Percentiles rank a stretch among this genome's conserved stretches.
Evolutionary conservation across 2,329 filamentous ascomycete species (phyloP).

Genomic region (Exophiala sideris): DNA sequence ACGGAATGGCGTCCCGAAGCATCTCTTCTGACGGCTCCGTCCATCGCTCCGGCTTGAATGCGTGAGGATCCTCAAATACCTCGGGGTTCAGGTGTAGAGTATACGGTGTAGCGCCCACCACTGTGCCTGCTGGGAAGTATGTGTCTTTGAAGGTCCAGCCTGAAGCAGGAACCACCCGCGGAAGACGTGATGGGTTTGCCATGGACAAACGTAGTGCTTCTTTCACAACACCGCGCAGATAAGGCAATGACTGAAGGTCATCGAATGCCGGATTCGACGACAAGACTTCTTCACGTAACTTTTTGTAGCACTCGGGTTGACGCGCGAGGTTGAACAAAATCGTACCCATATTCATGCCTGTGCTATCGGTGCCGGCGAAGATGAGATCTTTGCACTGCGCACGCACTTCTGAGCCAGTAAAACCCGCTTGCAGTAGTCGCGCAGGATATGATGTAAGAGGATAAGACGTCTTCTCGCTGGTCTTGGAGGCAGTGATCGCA

Average conservation of each 20-base stretch:
- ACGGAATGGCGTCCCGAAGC: constrained; percentile 46
- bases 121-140: constrained; percentile 43
- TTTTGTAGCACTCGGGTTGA: constrained; percentile 39
- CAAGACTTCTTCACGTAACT: constrained; percentile 19
- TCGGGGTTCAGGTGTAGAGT: constrained; percentile 47
- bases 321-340: constrained; percentile 47
- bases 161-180: constrained; percentile 44
- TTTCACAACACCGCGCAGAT: constrained; percentile 49
- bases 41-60: constrained; percentile 52
- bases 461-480: constrained; percentile 13
- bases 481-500: constrained; percentile 8
- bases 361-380: constrained; percentile 55
- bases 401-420: constrained; percentile 22
- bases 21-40: constrained; percentile 39
- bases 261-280: constrained; percentile 21
- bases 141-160: constrained; percentile 38
- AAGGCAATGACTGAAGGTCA: constrained; percentile 40
- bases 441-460: constrained; percentile 25
- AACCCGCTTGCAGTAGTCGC: constrained; percentile 25
- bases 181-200: constrained; percentile 52
- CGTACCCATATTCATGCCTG: constrained; percentile 50
- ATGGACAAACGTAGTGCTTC: constrained; percentile 51
- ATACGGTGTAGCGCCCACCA: constrained; percentile 46
- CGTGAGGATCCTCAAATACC: constrained; percentile 42
- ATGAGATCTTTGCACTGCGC: constrained; percentile 31